phyloP scores from a whole-genome alignment of 2,329 filamentous ascomycete species.

The Elsinoe arachidis region DNA sequence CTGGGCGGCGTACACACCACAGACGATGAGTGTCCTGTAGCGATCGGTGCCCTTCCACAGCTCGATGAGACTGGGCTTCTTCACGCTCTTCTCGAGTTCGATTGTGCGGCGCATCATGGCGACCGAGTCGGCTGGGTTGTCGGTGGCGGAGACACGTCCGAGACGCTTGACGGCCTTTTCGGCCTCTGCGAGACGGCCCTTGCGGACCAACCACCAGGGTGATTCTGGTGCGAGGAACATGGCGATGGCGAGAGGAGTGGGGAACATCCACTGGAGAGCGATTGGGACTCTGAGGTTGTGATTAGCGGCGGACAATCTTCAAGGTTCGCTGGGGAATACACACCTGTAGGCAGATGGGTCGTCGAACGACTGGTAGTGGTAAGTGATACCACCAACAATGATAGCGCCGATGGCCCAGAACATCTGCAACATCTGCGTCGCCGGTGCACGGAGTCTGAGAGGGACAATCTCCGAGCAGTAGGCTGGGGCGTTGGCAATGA shows the following conservation, averaged over 20 bases:
- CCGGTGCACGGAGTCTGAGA: slow-evolving; percentile 47
- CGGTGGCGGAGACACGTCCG: slow-evolving; percentile 33
- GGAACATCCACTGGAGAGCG: slow-evolving; percentile 53
- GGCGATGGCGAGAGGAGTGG: slow-evolving; percentile 46
- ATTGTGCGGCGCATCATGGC: slow-evolving; percentile 53
- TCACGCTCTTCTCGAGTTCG: slow-evolving; percentile 43
- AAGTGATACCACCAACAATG: slow-evolving; percentile 51
- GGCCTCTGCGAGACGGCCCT: slow-evolving; percentile 39
- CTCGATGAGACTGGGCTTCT: slow-evolving; percentile 43
- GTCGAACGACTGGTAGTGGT: slow-evolving; percentile 39
- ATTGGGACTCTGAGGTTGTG: slow-evolving; percentile 34
- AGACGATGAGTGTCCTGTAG: slow-evolving; percentile 48
- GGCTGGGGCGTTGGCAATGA: slow-evolving; percentile 56
- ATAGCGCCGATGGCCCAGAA: slow-evolving; percentile 56
- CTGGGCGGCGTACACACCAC: slow-evolving; percentile 50
- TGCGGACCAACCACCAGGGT: slow-evolving; percentile 48
- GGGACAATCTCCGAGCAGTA: slow-evolving; percentile 56
- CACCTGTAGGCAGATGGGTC: slow-evolving; percentile 34
- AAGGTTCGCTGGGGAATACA: background rate
- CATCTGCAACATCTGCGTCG: slow-evolving; percentile 57
- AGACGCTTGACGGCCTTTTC: slow-evolving; percentile 42
- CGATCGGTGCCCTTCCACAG: slow-evolving; percentile 48
- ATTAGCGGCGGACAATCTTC: background rate
- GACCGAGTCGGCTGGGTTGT: slow-evolving; percentile 35
- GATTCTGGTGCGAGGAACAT: slow-evolving; percentile 44